phyloP scores from a whole-genome alignment of 768 basidiomycete genomes.

The Royoungia palumana region DNA sequence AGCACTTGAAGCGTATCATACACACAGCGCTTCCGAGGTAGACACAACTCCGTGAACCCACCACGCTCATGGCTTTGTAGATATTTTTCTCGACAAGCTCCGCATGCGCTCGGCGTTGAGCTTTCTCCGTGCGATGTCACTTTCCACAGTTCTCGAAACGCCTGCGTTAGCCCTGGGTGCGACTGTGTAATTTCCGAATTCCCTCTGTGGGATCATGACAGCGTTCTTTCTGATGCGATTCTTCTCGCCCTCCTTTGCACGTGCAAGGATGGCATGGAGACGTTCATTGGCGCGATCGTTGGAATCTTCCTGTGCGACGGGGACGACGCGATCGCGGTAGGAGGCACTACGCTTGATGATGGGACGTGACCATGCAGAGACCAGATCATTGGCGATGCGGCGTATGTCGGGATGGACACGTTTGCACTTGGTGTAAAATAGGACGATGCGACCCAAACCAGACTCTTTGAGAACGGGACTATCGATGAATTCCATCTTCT shows the following conservation, averaged over 20 bases:
- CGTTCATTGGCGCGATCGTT: conserved; percentile 45
- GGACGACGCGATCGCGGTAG: conserved; percentile 72
- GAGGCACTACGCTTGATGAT: conserved; percentile 88
- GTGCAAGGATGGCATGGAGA: conserved; percentile 65
- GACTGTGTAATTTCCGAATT: conserved; percentile 74
- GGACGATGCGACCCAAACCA: conserved; percentile 79
- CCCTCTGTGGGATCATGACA: conserved; percentile 76
- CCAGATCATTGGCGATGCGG: conserved; percentile 80
- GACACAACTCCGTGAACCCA: background rate
- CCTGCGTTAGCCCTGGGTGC: conserved; percentile 65
- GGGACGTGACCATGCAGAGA: conserved; percentile 83
- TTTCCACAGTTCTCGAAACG: conserved; percentile 60
- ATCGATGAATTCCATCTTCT: conserved; percentile 92
- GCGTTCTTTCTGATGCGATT: conserved; percentile 71
- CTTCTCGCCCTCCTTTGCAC: conserved; percentile 66
- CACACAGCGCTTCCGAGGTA: background rate
- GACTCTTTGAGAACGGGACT: conserved; percentile 87
- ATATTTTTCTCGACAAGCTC: conserved; percentile 52
- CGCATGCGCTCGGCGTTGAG: conserved; percentile 72
- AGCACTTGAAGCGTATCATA: conserved; percentile 3
- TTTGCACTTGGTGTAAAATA: conserved; percentile 96
- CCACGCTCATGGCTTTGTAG: conserved; percentile 23
- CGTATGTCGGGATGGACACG: conserved; percentile 78
- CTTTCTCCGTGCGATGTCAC: conserved; percentile 69
- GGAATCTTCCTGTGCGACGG: conserved; percentile 45